A percentile compares a stretch with the other conserved stretches of the same genome.
Conservation (phyloP, 345 rosid species). For the Eutrema yunnanense region DNA sequence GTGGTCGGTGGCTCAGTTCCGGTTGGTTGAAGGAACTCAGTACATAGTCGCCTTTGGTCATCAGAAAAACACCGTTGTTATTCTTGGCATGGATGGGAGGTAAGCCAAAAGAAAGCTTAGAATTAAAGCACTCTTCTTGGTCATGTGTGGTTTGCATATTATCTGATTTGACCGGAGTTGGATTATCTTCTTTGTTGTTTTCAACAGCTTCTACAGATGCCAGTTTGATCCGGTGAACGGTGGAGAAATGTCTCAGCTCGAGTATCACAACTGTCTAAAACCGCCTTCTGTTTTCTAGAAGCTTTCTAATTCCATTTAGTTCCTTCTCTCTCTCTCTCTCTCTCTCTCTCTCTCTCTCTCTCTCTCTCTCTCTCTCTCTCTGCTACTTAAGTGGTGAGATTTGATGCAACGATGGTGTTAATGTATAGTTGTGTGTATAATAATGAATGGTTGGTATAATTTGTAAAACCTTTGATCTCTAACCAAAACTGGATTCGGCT, state of each 20-base stretch:
- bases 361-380: neutral
- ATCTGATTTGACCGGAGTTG: neutral
- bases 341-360: neutral
- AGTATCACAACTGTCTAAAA: constrained; percentile 77
- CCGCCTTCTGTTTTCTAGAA: constrained; percentile 54
- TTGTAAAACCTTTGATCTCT: constrained; percentile 11
- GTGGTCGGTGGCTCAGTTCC: constrained; percentile 96
- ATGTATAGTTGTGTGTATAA: constrained; percentile 26
- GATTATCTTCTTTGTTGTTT: neutral
- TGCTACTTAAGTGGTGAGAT: constrained; percentile 12
- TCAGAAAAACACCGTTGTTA: constrained; percentile 75
- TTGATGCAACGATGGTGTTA: neutral
- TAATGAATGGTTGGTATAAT: constrained; percentile 1
- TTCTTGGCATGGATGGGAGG: constrained; percentile 98
- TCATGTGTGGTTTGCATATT: neutral
- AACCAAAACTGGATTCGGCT: neutral
- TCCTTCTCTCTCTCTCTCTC: neutral
- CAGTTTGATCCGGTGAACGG: constrained; percentile 84
- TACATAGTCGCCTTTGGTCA: constrained; percentile 92
- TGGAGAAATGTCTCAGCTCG: constrained; percentile 89
- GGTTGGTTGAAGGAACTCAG: constrained; percentile 75
- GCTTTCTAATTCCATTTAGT: neutral
- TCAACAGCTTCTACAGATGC: constrained; percentile 82
- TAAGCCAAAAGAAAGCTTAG: constrained; percentile 20
- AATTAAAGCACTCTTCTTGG: neutral